phyloP scores from a whole-genome alignment of 1,284 basidiomycete genomes.

The Apiotrichum brassicae region DNA sequence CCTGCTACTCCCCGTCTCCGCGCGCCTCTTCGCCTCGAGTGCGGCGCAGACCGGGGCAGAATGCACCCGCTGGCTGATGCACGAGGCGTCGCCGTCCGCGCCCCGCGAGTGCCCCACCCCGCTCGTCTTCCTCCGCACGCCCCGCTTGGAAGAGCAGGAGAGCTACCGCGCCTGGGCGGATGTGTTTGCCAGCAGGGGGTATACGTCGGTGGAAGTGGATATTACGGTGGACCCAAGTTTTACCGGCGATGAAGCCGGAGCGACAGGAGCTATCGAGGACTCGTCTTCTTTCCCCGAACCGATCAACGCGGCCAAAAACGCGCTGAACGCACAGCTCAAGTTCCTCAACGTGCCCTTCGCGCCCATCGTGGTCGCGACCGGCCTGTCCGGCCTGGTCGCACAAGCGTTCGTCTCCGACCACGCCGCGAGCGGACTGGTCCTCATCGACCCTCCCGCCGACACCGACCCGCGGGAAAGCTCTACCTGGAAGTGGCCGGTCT shows the following conservation, averaged over 20 bases:
- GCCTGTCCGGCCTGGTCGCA: conserved; percentile 53
- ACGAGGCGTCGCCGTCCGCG: conserved; percentile 24
- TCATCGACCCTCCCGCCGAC: conserved; percentile 54
- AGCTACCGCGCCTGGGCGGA: conserved; percentile 45
- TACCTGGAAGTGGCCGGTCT: conserved; percentile 48
- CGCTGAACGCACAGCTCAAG: conserved; percentile 35
- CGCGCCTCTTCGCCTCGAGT: not conserved
- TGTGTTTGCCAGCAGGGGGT: conserved; percentile 56
- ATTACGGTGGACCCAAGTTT: conserved; percentile 38
- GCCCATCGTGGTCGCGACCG: conserved; percentile 57
- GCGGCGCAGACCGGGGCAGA: not conserved
- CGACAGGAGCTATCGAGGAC: not conserved
- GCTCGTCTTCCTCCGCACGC: conserved; percentile 32
- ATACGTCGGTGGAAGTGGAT: conserved; percentile 57
- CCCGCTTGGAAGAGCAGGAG: conserved; percentile 14
- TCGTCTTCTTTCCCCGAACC: conserved; percentile 2
- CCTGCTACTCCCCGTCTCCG: not conserved
- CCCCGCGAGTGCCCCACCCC: conserved; percentile 38
- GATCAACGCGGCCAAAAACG: conserved; percentile 30
- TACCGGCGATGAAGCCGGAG: not conserved
- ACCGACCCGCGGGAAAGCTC: conserved; percentile 28
- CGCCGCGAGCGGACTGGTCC: conserved; percentile 57
- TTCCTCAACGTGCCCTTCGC: conserved; percentile 56
- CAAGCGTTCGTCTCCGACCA: conserved; percentile 63
- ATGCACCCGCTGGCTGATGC: conserved; percentile 32